A percentile compares a stretch with the other conserved stretches of the same genome.
Conservation (phyloP, 768 basidiomycete species). For the Mycena belliarum region DNA sequence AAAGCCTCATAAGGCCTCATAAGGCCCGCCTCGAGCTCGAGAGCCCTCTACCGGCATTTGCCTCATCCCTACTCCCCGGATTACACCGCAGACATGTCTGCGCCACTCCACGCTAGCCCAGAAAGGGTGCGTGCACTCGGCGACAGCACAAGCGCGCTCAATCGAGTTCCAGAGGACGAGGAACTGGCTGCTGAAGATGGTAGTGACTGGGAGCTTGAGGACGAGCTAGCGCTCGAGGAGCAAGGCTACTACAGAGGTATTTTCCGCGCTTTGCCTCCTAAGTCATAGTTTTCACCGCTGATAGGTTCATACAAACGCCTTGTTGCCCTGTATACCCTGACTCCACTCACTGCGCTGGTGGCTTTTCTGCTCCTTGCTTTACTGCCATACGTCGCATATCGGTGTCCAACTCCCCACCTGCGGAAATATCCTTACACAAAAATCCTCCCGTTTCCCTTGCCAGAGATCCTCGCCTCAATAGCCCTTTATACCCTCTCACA, state of each 20-base stretch:
- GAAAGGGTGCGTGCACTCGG: constrained; percentile 30
- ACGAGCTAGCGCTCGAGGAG: constrained; percentile 47
- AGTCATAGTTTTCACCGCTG: not conserved
- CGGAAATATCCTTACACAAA: constrained; percentile 43
- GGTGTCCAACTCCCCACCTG: constrained; percentile 28
- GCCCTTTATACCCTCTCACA: constrained; percentile 64
- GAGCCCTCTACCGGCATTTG: too few species aligned
- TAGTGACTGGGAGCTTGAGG: constrained; percentile 33
- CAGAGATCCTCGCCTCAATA: constrained; percentile 62
- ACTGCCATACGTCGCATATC: constrained; percentile 53
- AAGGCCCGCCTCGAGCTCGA: too few species aligned
- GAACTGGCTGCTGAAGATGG: constrained; percentile 32
- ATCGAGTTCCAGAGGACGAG: constrained; percentile 42
- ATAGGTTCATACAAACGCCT: constrained; percentile 65
- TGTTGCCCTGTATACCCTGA: constrained; percentile 56
- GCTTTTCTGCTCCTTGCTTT: constrained; percentile 51
- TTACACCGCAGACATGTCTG: not conserved
- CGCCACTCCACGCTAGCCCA: constrained; percentile 25
- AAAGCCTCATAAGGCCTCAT: too few species aligned
- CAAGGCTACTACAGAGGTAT: constrained; percentile 52
- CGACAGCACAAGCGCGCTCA: constrained; percentile 27
- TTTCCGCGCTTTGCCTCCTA: too few species aligned
- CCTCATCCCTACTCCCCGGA: too few species aligned
- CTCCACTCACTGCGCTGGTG: constrained; percentile 55
- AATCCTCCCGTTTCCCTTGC: constrained; percentile 61